These are phyloP conservation scores for Teratosphaeria gauchensis DNA, from an alignment of 2,329 filamentous ascomycete species.

Conservation along the genomic window DNA sequence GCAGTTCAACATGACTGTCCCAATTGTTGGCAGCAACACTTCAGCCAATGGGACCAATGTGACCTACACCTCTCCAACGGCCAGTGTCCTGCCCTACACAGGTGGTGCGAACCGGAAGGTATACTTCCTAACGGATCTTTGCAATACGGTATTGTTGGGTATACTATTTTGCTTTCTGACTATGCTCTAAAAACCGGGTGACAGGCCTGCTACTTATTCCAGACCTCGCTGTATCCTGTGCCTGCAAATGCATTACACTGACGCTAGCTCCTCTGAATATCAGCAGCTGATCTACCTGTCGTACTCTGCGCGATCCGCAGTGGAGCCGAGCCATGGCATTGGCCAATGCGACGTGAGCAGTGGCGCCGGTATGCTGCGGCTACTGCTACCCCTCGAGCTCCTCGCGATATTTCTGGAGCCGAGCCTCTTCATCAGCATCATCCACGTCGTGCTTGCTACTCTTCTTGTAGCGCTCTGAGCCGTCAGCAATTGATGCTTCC, in stretches of 20 bases:
- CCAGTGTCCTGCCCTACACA: constrained; percentile 1
- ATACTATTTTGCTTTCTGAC: neutral
- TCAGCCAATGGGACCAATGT: constrained; percentile 10
- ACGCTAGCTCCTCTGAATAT: neutral
- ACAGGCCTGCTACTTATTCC: neutral
- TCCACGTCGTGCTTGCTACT: constrained; percentile 34
- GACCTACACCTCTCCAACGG: constrained; percentile 4
- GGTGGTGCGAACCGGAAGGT: neutral
- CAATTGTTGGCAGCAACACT: constrained; percentile 9
- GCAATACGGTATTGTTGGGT: neutral
- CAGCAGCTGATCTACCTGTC: neutral
- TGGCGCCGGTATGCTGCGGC: neutral
- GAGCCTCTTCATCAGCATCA: constrained; percentile 8
- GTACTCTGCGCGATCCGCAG: neutral
- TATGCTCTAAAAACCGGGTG: neutral
- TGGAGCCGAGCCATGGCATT: neutral
- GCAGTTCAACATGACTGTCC: constrained; percentile 13
- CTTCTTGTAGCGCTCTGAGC: constrained; percentile 64
- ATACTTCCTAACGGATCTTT: neutral
- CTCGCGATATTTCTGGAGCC: constrained; percentile 16
- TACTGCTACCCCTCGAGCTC: constrained; percentile 14
- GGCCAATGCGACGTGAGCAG: neutral
- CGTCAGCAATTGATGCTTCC: constrained; percentile 44
- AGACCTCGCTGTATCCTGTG: neutral
- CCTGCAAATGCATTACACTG: neutral